Conservation (phyloP, 345 rosid species). For the Capsella bursapastoris region DNA sequence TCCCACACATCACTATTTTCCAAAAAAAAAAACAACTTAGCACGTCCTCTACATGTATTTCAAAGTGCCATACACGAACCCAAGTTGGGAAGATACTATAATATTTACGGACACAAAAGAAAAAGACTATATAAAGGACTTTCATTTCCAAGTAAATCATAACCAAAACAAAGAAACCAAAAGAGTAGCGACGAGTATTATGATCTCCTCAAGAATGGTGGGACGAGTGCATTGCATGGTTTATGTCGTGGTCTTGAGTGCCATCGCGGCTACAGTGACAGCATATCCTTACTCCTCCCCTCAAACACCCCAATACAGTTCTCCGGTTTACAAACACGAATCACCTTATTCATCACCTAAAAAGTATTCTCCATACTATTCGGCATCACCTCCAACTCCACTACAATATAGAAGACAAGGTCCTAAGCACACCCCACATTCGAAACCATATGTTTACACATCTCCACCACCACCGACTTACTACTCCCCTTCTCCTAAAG, state of each 20-base stretch:
- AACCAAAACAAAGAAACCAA: conserved; percentile 8
- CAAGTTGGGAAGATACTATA: conserved; percentile 21
- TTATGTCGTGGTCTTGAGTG: conserved; percentile 20
- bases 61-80: conserved; percentile 33
- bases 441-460: too few relatives aligned
- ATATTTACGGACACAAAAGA: background rate
- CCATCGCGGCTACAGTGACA: conserved; percentile 24
- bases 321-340: conserved; percentile 26
- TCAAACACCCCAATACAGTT: background rate
- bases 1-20: background rate
- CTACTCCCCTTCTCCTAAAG: too few relatives aligned
- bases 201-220: conserved; percentile 24
- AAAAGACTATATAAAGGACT: background rate
- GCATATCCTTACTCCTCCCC: conserved; percentile 27
- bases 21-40: conserved; percentile 20
- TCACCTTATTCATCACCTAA: conserved; percentile 15
- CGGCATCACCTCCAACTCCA: background rate
- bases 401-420: background rate
- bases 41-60: conserved; percentile 21
- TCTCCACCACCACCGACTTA: too few relatives aligned
- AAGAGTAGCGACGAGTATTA: background rate
- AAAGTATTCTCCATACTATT: conserved; percentile 19
- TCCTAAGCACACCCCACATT: too few relatives aligned
- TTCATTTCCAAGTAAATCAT: conserved; percentile 15
- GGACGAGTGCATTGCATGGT: conserved; percentile 20